Evolutionary conservation across 192 early-diverging fungal species (phyloP).

Genomic region (Gonapodya prolifera): DNA sequence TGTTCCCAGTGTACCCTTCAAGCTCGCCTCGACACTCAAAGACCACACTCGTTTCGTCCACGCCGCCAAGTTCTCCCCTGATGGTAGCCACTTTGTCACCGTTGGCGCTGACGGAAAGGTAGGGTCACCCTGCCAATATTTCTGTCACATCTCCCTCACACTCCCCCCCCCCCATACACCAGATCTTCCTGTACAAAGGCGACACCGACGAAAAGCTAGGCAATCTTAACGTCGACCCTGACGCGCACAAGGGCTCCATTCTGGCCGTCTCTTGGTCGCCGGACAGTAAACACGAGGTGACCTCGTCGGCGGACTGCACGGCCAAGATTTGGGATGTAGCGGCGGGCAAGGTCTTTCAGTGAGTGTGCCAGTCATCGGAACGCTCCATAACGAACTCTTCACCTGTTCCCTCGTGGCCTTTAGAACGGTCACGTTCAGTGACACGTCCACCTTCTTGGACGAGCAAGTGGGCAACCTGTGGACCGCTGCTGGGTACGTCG

Average conservation of each 20-base stretch:
- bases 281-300: conserved; percentile 58
- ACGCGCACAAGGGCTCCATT: conserved; percentile 65
- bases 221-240: conserved; percentile 33
- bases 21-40: conserved; percentile 50
- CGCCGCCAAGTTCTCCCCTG: conserved; percentile 70
- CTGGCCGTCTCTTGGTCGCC: conserved; percentile 80
- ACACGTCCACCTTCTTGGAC: conserved; percentile 32
- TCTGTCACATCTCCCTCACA: background rate
- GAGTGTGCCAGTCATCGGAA: conserved; percentile 9
- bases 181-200: conserved; percentile 85
- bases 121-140: background rate
- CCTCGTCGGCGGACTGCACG: conserved; percentile 75
- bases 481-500: conserved; percentile 55
- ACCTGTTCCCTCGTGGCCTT: background rate
- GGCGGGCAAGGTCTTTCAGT: conserved; percentile 48
- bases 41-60: conserved; percentile 89
- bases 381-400: background rate
- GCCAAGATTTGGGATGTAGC: conserved; percentile 85
- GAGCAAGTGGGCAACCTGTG: conserved; percentile 94
- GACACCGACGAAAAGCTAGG: conserved; percentile 67
- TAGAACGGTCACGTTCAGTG: conserved; percentile 32
- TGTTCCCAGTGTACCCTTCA: conserved; percentile 91
- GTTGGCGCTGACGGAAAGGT: conserved; percentile 78
- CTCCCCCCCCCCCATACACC: background rate
- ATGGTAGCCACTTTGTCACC: conserved; percentile 68